Base-by-base conservation (phyloP, 2,329 filamentous ascomycete genomes). In the Arthroderma sp. region DNA sequence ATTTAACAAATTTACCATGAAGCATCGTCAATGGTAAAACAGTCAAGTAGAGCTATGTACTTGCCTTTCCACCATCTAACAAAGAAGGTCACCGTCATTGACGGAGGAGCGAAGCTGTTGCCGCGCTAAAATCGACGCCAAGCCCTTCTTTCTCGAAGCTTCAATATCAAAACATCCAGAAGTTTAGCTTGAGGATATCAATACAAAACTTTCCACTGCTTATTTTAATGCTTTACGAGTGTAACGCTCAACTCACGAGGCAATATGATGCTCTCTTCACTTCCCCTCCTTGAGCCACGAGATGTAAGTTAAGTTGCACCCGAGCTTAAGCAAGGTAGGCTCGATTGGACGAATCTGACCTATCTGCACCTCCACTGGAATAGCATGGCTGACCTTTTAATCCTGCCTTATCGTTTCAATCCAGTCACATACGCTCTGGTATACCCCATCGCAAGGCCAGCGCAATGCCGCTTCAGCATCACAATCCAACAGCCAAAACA, bases 371-470 rank as follows among this genome's bases (percentile, higher is more conserved):
- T 40, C 43, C 11, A 47, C 44, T 45, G 44, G 50, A 31, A n/a
- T 28, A n/a, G 29, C 33, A 22, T 22, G 15, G 15, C 15, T 22
- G 15, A 22, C 15, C 15, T 22, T 22, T 22, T 22, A 22, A 22
- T 22, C 15, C 28, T 29, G 15, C 22, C 11, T 38, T 22, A 8
- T 15, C 36, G 22, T 37, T 22, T 31, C 10, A 27, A 30, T 38
- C 33, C 54, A 86, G 82, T 80, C 80, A 32, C 79, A 86, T 61
- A 74, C 77, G 43, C 72, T 86, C 48, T 86, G 82, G 82, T 85
- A 85, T 61, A 76, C 75, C 31, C 78, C 80, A 8, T 73, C 79
- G 4, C 15, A 22, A 22, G 15, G 15, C 15, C 15, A 22, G 15
- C 15, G 15, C 2, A 22, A 22, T 22, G 3, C 15, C 3, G 47